Conservation (phyloP, 140 eudicot genomes). For the Oenanthe javanica region DNA sequence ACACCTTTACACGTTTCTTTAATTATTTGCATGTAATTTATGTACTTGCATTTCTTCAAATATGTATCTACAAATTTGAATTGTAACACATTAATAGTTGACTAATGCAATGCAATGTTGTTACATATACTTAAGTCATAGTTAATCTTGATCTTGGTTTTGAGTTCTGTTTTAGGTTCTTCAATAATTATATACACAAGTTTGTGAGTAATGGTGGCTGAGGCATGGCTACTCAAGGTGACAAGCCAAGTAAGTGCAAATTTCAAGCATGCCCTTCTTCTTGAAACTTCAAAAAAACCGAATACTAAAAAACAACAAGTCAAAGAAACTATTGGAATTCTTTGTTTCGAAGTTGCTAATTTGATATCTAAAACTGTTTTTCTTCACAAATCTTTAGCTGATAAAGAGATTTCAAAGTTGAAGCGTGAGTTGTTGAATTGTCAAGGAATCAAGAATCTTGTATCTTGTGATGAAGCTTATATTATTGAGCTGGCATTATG, state of each 20-base stretch:
- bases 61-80: not conserved
- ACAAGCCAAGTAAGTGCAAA: constrained; percentile 68
- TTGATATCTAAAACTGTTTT: constrained; percentile 74
- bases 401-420: constrained; percentile 41
- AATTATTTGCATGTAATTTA: not conserved
- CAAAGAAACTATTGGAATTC: constrained; percentile 50
- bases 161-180: not conserved
- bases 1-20: not conserved
- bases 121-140: not conserved
- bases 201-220: constrained; percentile 52
- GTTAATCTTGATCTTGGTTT: not conserved
- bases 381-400: constrained; percentile 57
- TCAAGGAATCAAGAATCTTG: constrained; percentile 42
- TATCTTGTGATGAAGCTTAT: constrained; percentile 49
- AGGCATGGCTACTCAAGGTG: constrained; percentile 60
- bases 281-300: constrained; percentile 34
- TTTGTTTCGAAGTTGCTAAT: constrained; percentile 85
- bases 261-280: constrained; percentile 53
- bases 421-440: constrained; percentile 48
- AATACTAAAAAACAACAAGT: constrained; percentile 22
- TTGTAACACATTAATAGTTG: not conserved
- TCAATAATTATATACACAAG: not conserved
- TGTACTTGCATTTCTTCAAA: constrained; percentile 1
- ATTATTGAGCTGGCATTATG: constrained; percentile 53
- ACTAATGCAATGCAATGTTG: not conserved